Base-by-base conservation (phyloP, 352 stramenopile species). In the Aphanomyces cochlioides region DNA sequence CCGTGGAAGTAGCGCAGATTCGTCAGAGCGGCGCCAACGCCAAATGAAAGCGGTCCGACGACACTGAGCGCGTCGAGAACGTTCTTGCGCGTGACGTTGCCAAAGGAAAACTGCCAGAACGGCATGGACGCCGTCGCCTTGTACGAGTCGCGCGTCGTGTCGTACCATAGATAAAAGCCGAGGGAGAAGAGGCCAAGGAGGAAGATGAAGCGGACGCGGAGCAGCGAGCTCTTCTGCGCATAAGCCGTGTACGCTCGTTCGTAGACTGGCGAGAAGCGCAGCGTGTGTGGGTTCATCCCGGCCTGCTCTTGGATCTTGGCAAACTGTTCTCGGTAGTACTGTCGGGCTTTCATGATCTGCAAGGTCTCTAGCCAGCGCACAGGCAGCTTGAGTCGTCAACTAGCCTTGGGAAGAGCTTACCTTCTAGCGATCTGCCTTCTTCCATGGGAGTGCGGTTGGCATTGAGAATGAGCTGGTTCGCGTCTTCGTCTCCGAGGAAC, bases 261-360 rank as follows among this genome's bases (percentile, higher is more conserved):
- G 75, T 92, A 92, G 3, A 83, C 67, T 64, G 89, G 77, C 28
- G 77, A 85, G 73, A 92, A 92, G 48, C 73, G 87, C 21, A 92
- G 76, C 17, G 71, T 75, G 19, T 77, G 72, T 15, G 77, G 78
- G 60, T 71, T 77, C 83, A 92, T 92, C 54, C 79, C 84, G 8
- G 85, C 89, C 67, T 92, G 85, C 67, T 85, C 75, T 74, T 92
- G 85, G 66, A 92, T 88, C 58, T 82, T 81, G 65, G 88, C 83
- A 75, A 92, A 92, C 73, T 92, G 85, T 58, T 84, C 63, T 57
- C 82, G 86, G 75, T 88, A 90, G 73, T 89, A 92, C 60, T 83
- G 79, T 57, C 89, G 88, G 60, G 81, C 82, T 60, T 85, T 87
- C 68, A 92, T 90, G 66, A 87, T 77, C 63, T 90, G 90, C 83